Evolutionary conservation across 257 asterid genomes (phyloP).

Genomic region (Solanum bulbocastanum): DNA sequence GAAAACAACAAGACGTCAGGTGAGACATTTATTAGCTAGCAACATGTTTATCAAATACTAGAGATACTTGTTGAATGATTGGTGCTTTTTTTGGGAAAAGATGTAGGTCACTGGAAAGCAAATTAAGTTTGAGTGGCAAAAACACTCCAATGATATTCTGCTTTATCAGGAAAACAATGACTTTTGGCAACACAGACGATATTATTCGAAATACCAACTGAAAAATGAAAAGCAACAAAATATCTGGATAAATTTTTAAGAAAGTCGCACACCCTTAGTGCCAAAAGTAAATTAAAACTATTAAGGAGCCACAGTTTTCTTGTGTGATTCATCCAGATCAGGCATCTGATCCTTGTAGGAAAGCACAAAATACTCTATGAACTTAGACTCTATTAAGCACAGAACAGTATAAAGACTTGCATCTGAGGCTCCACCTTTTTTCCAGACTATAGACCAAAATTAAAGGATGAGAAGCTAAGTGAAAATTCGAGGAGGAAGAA

Average conservation of each 20-base stretch:
- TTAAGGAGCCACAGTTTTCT: background rate
- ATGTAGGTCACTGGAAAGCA: background rate
- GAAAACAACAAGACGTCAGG: background rate
- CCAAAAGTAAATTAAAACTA: background rate
- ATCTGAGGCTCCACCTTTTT: slow-evolving; percentile 3
- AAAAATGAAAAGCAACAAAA: no score
- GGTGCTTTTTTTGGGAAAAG: background rate
- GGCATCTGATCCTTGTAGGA: slow-evolving; percentile 5
- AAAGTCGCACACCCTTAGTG: background rate
- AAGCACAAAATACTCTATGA: background rate
- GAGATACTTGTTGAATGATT: background rate
- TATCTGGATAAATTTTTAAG: no score
- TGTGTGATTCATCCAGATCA: background rate
- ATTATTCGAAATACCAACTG: no score
- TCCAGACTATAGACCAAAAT: slow-evolving; percentile 1
- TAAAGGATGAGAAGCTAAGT: background rate
- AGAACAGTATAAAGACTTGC: background rate
- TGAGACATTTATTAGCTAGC: background rate
- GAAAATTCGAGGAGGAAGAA: background rate
- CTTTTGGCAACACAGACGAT: background rate
- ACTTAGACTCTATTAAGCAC: background rate
- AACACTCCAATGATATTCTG: background rate
- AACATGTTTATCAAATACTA: background rate
- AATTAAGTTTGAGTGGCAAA: background rate
- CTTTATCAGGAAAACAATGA: background rate